phyloP scores from a whole-genome alignment of 306 rosid species.

The Cucurbita moschata region DNA sequence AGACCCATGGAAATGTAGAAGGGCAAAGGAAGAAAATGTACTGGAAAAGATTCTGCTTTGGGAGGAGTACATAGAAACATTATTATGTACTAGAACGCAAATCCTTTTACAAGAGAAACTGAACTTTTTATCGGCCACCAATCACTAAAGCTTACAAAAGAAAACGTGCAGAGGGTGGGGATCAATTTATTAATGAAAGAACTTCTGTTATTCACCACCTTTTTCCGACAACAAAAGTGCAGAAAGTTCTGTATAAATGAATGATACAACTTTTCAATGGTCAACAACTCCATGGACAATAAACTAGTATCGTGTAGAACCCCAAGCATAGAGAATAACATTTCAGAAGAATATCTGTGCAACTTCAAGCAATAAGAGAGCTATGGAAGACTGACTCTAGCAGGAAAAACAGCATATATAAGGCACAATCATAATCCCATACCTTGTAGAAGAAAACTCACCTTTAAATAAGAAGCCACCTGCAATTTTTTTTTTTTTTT shows the following conservation, averaged over 20 bases:
- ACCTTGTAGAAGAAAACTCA: constrained; percentile 28
- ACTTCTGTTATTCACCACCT: background rate
- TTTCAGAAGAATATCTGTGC: background rate
- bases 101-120: background rate
- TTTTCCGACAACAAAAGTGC: background rate
- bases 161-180: background rate
- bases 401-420: background rate
- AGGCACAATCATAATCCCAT: constrained; percentile 11
- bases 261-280: background rate
- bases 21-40: background rate
- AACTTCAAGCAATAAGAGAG: background rate
- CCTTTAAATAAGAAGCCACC: constrained; percentile 75
- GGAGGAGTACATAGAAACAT: background rate
- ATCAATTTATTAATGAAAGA: background rate
- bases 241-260: background rate
- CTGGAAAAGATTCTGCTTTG: background rate
- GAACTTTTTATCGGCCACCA: background rate
- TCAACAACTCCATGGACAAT: background rate
- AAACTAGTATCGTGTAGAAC: background rate
- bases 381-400: background rate
- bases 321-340: background rate
- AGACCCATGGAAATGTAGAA: background rate
- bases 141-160: background rate
- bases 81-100: background rate
- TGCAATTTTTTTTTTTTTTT: constrained; percentile 24